Evolutionary conservation across 495 filamentous ascomycete species (phyloP).

Genomic region (Astrothelium macrocarpum): DNA sequence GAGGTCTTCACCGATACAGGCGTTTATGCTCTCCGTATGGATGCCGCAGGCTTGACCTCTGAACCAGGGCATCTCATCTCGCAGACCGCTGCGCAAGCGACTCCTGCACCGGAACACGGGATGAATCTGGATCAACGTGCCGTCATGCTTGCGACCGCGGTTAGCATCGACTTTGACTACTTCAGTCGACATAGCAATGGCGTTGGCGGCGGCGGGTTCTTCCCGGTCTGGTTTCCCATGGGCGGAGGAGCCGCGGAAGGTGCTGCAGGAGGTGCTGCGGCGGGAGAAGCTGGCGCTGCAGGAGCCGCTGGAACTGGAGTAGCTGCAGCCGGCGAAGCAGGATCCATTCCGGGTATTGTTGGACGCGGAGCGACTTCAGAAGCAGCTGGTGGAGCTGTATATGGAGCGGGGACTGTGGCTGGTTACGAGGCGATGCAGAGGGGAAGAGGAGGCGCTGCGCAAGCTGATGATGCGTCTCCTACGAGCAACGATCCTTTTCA

Average conservation of each 20-base stretch:
- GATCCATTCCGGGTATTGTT: slow-evolving; percentile 28
- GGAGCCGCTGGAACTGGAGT: slow-evolving; percentile 31
- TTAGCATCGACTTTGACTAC: slow-evolving; percentile 65
- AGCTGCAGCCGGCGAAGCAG: slow-evolving; percentile 28
- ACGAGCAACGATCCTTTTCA: slow-evolving; percentile 18
- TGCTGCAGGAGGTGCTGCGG: slow-evolving; percentile 36
- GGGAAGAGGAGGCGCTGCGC: slow-evolving; percentile 13
- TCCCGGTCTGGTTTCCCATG: slow-evolving; percentile 50
- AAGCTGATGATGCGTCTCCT: slow-evolving; percentile 15
- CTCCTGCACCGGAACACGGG: slow-evolving; percentile 24
- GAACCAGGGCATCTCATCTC: slow-evolving; percentile 37
- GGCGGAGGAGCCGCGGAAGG: slow-evolving; percentile 40
- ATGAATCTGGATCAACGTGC: slow-evolving; percentile 66
- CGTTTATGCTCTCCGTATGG: slow-evolving; percentile 61
- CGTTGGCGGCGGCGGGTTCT: slow-evolving; percentile 40
- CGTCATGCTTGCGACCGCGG: slow-evolving; percentile 62
- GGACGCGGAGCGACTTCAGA: slow-evolving; percentile 30
- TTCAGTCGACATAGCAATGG: slow-evolving; percentile 52
- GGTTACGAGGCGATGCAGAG: slow-evolving; percentile 58
- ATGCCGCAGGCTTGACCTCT: slow-evolving; percentile 42
- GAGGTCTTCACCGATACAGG: slow-evolving; percentile 66
- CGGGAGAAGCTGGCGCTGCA: slow-evolving; percentile 31
- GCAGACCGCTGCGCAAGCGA: slow-evolving; percentile 18
- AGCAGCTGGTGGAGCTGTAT: slow-evolving; percentile 37
- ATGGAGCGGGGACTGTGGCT: slow-evolving; percentile 50